phyloP scores from a whole-genome alignment of 1,139 yeast species.

The Candida sp. region DNA sequence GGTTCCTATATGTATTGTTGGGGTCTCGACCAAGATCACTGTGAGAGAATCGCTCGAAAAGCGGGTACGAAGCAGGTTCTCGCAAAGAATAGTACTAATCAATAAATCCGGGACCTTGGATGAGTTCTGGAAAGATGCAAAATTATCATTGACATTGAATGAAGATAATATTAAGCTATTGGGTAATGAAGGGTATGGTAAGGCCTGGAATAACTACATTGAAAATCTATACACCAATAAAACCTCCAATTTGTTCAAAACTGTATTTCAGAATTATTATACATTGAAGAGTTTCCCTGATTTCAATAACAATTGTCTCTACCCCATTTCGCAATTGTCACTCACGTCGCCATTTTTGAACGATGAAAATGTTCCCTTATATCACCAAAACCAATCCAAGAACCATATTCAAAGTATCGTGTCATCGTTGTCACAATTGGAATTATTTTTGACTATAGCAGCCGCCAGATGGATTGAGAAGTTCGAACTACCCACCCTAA shows the following conservation, averaged over 20 bases:
- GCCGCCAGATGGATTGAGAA: slow-evolving; percentile 71
- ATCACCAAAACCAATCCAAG: slow-evolving; percentile 15
- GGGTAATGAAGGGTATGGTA: slow-evolving; percentile 21
- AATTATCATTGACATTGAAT: slow-evolving; percentile 22
- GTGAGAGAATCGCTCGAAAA: slow-evolving; percentile 83
- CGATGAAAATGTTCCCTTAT: slow-evolving; percentile 25
- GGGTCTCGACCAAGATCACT: slow-evolving; percentile 72
- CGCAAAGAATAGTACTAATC: slow-evolving; percentile 69
- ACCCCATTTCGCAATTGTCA: slow-evolving; percentile 39
- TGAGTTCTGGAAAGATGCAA: slow-evolving; percentile 38
- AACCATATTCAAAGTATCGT: slow-evolving; percentile 27
- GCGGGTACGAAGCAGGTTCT: slow-evolving; percentile 85
- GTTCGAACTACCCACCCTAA: slow-evolving; percentile 53
- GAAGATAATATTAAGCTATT: slow-evolving; percentile 12
- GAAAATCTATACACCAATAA: slow-evolving; percentile 15
- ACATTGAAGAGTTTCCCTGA: slow-evolving; percentile 58
- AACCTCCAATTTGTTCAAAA: slow-evolving; percentile 12
- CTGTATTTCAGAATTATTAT: slow-evolving; percentile 46
- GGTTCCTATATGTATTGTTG: slow-evolving; percentile 80
- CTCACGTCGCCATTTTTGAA: slow-evolving; percentile 25
- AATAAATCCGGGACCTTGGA: slow-evolving; percentile 46
- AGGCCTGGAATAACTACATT: slow-evolving; percentile 52
- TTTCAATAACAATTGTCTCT: slow-evolving; percentile 48
- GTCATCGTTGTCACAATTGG: slow-evolving; percentile 61
- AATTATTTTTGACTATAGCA: slow-evolving; percentile 63